These are phyloP conservation scores for Fusarium palustre DNA, from an alignment of 2,329 filamentous ascomycete genomes.

Conservation along the genomic window DNA sequence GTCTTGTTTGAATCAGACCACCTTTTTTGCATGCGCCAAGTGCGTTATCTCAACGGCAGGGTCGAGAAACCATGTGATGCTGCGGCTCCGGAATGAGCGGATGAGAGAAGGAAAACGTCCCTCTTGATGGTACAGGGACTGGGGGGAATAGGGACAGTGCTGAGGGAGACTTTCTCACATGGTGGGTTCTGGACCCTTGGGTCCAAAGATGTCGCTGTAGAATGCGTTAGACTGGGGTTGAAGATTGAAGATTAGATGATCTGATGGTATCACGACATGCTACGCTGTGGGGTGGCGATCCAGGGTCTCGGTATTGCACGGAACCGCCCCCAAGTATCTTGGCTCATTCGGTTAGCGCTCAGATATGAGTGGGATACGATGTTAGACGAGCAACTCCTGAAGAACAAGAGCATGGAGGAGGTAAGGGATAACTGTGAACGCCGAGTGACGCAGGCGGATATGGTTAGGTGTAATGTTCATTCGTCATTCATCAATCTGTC, in stretches of 20 bases:
- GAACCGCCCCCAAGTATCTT: not conserved
- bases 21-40: not conserved
- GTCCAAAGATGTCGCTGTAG: not conserved
- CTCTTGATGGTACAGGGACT: too few species aligned
- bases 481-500: conserved; percentile 16
- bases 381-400: not conserved
- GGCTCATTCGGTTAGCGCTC: not conserved
- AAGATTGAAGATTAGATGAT: not conserved
- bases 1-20: conserved; percentile 18
- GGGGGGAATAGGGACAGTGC: not conserved
- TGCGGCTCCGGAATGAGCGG: not conserved
- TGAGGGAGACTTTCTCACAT: conserved; percentile 11
- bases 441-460: too few species aligned
- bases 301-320: not conserved
- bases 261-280: conserved; percentile 6
- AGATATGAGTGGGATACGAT: not conserved
- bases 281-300: not conserved
- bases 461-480: not conserved
- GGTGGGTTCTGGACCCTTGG: conserved; percentile 2
- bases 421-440: not conserved
- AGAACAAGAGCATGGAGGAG: not conserved
- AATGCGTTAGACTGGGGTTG: not conserved
- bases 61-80: conserved; percentile 11
- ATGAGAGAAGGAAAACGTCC: not conserved
- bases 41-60: not conserved